These are phyloP conservation scores for Fusarium dimerum DNA, from an alignment of 2,329 filamentous ascomycete genomes.

Conservation along the genomic window DNA sequence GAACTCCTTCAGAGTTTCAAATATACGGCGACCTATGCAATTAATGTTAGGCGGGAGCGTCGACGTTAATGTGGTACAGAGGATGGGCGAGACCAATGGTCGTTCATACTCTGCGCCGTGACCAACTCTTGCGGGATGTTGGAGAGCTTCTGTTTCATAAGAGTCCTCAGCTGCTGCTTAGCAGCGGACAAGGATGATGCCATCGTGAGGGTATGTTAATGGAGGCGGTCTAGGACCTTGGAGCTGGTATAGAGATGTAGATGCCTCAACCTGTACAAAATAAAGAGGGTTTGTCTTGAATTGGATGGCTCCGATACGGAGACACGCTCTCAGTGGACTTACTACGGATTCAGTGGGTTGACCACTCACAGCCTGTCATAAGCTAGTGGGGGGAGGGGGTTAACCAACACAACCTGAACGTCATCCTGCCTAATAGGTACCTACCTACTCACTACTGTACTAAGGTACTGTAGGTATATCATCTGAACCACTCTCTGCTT, in stretches of 20 bases:
- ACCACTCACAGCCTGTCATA: too few species aligned
- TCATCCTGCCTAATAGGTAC: too few species aligned
- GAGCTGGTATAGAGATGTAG: slow-evolving; percentile 8
- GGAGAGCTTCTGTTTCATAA: slow-evolving; percentile 68
- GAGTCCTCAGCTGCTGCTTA: slow-evolving; percentile 74
- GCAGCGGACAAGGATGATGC: slow-evolving; percentile 59
- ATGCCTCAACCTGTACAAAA: slow-evolving; percentile 7
- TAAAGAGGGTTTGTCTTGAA: slow-evolving; percentile 5
- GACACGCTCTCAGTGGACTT: background rate
- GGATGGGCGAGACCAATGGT: background rate
- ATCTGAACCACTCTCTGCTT: slow-evolving; percentile 9
- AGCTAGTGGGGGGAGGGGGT: too few species aligned
- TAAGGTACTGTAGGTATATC: too few species aligned
- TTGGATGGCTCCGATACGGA: slow-evolving; percentile 4
- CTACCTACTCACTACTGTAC: too few species aligned
- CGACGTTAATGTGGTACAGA: slow-evolving; percentile 4
- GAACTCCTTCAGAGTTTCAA: slow-evolving; percentile 64
- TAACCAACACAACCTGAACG: too few species aligned
- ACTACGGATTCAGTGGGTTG: too few species aligned
- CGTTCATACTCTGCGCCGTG: slow-evolving; percentile 66
- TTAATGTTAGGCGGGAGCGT: slow-evolving; percentile 19
- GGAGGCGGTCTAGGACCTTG: slow-evolving; percentile 1
- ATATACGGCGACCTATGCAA: slow-evolving; percentile 62
- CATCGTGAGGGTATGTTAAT: slow-evolving; percentile 40
- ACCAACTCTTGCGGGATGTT: slow-evolving; percentile 63